These are phyloP conservation scores for Russula dissimulans DNA, from an alignment of 768 basidiomycete species.

Conservation along the genomic window DNA sequence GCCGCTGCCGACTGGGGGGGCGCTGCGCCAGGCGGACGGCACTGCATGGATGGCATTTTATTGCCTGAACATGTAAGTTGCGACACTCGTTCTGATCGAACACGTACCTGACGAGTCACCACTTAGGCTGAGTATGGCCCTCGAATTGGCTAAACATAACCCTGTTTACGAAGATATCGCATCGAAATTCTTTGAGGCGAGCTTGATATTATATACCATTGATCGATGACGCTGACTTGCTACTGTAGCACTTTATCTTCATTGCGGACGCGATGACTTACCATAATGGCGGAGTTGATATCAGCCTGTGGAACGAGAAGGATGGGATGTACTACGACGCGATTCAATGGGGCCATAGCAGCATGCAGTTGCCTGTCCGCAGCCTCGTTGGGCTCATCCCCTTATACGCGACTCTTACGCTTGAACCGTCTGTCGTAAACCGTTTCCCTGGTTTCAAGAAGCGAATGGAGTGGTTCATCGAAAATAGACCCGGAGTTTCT, in stretches of 20 bases:
- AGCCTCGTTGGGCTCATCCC: conserved; percentile 97
- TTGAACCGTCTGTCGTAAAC: conserved; percentile 84
- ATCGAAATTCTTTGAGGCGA: conserved; percentile 90
- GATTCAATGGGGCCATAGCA: conserved; percentile 76
- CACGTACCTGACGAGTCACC: conserved; percentile 3
- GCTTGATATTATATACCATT: conserved; percentile 1
- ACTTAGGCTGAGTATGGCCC: conserved; percentile 85
- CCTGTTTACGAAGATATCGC: conserved; percentile 98
- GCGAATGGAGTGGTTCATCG: conserved; percentile 96
- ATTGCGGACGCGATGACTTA: conserved; percentile 99
- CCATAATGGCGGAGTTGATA: conserved; percentile 64
- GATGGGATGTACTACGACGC: conserved; percentile 99
- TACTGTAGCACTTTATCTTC: conserved; percentile 83
- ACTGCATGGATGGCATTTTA: conserved; percentile 99
- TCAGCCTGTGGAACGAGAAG: conserved; percentile 89
- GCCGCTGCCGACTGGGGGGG: conserved; percentile 90
- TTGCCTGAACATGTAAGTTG: conserved; percentile 83
- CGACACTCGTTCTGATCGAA: neutral
- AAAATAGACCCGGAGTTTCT: conserved; percentile 83
- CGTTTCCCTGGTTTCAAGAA: conserved; percentile 98
- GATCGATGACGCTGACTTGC: neutral
- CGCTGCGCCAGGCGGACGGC: conserved; percentile 91
- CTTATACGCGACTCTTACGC: conserved; percentile 86
- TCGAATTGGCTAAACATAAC: conserved; percentile 97
- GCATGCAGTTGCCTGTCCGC: conserved; percentile 88